Conservation (phyloP, 1,284 basidiomycete species). For the Austroboletus niveus region DNA sequence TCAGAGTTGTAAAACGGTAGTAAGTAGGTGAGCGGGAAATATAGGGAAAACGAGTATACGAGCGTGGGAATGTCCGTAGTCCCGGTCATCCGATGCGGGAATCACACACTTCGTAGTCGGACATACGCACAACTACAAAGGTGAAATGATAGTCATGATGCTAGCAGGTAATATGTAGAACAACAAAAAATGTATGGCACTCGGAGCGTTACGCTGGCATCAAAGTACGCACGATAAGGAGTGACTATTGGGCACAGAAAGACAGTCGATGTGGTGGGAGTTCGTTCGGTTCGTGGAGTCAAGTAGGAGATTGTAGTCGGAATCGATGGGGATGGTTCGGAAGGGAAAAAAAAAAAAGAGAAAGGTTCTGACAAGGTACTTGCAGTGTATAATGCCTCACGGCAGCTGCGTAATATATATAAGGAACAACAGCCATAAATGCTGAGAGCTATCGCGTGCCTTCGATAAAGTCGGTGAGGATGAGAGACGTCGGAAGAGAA, state of each 20-base stretch:
- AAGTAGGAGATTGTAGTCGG: constrained; percentile 1
- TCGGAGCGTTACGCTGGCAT: constrained; percentile 6
- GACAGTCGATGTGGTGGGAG: not conserved
- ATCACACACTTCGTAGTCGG: constrained; percentile 9
- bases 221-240: constrained; percentile 15
- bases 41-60: not conserved
- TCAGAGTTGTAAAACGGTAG: constrained; percentile 17
- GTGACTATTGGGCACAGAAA: constrained; percentile 8
- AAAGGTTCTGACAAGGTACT: not conserved
- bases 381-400: constrained; percentile 9
- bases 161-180: not conserved
- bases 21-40: not conserved
- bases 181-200: constrained; percentile 7
- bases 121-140: no score
- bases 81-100: not conserved
- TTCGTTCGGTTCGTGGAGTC: constrained; percentile 4
- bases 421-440: constrained; percentile 2
- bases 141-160: no score
- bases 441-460: constrained; percentile 3
- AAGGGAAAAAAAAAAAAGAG: not conserved
- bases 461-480: constrained; percentile 6
- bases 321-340: constrained; percentile 6
- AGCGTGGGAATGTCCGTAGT: constrained; percentile 21
- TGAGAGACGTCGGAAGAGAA: not conserved
- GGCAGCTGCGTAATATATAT: constrained; percentile 2